Percentiles rank a stretch among this genome's conserved stretches.
These are phyloP conservation scores for Triglochin maritima DNA, from an alignment of 106 monocot genomes.

Conservation along the genomic window DNA sequence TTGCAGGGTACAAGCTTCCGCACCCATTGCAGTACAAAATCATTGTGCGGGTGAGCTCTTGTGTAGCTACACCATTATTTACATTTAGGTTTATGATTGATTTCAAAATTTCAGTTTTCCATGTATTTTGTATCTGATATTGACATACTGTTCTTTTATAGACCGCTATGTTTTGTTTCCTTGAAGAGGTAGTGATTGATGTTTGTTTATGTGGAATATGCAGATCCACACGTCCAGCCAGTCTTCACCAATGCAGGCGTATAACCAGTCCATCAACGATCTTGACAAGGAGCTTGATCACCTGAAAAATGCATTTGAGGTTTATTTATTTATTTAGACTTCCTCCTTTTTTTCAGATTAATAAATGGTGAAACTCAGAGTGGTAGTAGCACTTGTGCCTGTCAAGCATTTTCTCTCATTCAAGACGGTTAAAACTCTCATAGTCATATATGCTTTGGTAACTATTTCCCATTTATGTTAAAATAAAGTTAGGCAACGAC, in stretches of 20 bases:
- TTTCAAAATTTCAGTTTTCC: background rate
- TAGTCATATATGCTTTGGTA: no score
- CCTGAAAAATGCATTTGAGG: constrained; percentile 72
- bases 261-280: constrained; percentile 77
- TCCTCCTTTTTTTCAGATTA: no score
- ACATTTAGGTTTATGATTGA: constrained; percentile 4
- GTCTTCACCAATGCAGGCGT: constrained; percentile 91
- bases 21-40: constrained; percentile 98
- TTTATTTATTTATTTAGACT: constrained; percentile 2
- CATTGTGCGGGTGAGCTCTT: constrained; percentile 48
- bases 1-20: constrained; percentile 96
- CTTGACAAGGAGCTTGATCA: constrained; percentile 79
- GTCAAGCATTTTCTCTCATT: no score
- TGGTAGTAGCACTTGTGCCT: no score
- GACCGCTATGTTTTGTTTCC: background rate
- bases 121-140: background rate
- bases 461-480: no score
- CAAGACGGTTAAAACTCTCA: no score
- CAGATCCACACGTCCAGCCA: constrained; percentile 89
- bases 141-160: background rate
- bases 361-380: no score
- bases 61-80: background rate
- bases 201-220: constrained; percentile 5
- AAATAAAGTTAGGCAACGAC: no score
- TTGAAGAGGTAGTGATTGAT: background rate